Evolutionary conservation across 371 early-diverging fungal species (phyloP).

Genomic region (Umbelopsis sp.): DNA sequence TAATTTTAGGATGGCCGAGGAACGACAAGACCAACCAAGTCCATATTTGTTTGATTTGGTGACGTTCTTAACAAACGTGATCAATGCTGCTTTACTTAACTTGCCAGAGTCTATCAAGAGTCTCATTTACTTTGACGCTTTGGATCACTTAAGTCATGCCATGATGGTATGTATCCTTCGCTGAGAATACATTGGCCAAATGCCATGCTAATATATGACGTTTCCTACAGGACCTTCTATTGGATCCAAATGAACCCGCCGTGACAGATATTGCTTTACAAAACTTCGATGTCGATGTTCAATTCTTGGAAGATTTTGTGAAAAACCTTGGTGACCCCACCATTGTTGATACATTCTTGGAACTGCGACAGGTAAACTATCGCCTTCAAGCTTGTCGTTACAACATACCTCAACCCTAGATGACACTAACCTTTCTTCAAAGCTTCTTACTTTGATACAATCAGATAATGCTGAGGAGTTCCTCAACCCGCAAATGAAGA

Average conservation of each 20-base stretch:
- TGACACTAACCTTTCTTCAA: not conserved
- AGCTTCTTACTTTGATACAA: conserved; percentile 66
- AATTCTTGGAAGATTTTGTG: conserved; percentile 76
- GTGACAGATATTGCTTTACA: conserved; percentile 68
- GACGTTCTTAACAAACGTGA: conserved; percentile 70
- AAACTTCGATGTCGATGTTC: conserved; percentile 73
- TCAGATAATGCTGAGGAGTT: conserved; percentile 80
- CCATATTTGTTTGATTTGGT: conserved; percentile 75
- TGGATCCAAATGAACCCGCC: conserved; percentile 65
- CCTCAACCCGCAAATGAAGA: conserved; percentile 61
- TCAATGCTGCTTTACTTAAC: conserved; percentile 70
- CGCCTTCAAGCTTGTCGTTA: not conserved
- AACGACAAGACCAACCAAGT: conserved; percentile 58
- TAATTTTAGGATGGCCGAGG: conserved; percentile 37
- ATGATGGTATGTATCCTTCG: conserved; percentile 52
- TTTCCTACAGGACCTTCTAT: conserved; percentile 53
- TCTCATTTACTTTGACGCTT: conserved; percentile 74
- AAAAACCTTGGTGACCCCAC: conserved; percentile 66
- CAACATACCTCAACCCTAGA: not conserved
- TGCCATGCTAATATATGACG: not conserved
- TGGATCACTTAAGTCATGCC: conserved; percentile 72
- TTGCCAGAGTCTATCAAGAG: conserved; percentile 72
- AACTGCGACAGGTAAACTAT: conserved; percentile 69
- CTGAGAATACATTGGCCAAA: not conserved
- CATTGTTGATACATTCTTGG: conserved; percentile 70